These are phyloP conservation scores for Aspergillus tubingensis DNA, from an alignment of 2,329 filamentous ascomycete species.

Conservation along the genomic window DNA sequence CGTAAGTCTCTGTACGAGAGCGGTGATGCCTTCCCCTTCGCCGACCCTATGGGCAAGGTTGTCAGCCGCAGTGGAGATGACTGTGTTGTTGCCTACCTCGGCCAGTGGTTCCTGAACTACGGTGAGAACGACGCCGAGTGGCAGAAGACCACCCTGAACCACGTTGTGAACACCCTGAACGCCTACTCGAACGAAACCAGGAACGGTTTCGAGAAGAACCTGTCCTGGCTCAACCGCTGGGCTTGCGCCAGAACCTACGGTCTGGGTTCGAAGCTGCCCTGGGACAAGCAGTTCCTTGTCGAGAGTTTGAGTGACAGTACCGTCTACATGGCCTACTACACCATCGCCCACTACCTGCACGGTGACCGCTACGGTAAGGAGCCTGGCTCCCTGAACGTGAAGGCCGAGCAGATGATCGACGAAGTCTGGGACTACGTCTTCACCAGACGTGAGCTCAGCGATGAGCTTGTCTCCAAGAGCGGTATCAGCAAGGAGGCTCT, in stretches of 20 bases:
- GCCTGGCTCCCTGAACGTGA: conserved; percentile 68
- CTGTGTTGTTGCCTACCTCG: conserved; percentile 88
- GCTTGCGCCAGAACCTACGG: conserved; percentile 90
- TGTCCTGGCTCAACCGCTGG: conserved; percentile 95
- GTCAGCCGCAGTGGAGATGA: conserved; percentile 87
- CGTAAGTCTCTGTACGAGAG: conserved; percentile 73
- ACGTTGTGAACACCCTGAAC: conserved; percentile 73
- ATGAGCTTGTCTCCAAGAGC: conserved; percentile 65
- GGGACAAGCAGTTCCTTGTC: conserved; percentile 87
- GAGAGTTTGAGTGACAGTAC: conserved; percentile 91
- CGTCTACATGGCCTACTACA: conserved; percentile 73
- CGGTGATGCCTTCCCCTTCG: conserved; percentile 84
- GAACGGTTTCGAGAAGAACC: conserved; percentile 78
- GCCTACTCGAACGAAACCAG: conserved; percentile 77
- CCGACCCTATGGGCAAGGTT: conserved; percentile 88
- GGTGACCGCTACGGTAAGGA: conserved; percentile 81
- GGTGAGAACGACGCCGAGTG: conserved; percentile 79
- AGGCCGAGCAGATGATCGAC: conserved; percentile 84
- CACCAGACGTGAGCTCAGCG: conserved; percentile 68
- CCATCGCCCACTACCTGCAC: conserved; percentile 67
- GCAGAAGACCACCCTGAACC: conserved; percentile 73
- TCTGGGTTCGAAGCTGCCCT: conserved; percentile 89
- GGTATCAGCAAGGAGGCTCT: conserved; percentile 74
- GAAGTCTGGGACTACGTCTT: conserved; percentile 98
- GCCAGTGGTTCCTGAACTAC: conserved; percentile 98